These are phyloP conservation scores for Limnanthes douglasii DNA, from an alignment of 345 rosid species.

Conservation along the genomic window DNA sequence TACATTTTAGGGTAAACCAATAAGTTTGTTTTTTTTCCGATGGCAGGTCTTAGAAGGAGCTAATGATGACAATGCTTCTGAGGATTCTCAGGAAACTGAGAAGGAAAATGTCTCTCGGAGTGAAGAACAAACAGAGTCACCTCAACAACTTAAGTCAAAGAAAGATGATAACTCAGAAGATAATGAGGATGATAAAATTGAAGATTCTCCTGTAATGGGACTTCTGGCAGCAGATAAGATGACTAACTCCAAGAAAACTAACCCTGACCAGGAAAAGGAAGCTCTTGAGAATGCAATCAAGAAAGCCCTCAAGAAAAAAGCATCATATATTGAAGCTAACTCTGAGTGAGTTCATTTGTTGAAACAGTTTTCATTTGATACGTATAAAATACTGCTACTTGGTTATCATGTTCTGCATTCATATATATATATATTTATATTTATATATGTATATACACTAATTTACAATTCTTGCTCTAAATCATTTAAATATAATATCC, in stretches of 20 bases:
- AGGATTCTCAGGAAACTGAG: constrained; percentile 24
- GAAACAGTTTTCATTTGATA: background rate
- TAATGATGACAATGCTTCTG: constrained; percentile 24
- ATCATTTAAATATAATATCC: background rate
- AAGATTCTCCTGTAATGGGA: constrained; percentile 70
- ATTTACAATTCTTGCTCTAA: too few relatives aligned
- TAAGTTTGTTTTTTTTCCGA: constrained; percentile 6
- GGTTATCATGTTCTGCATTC: background rate
- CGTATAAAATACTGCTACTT: background rate
- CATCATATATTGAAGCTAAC: constrained; percentile 47
- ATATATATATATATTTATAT: too few relatives aligned
- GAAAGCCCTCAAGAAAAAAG: constrained; percentile 44
- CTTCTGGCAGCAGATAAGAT: constrained; percentile 27
- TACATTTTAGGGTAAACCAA: too few relatives aligned
- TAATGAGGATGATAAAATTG: constrained; percentile 42
- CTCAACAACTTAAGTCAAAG: constrained; percentile 23
- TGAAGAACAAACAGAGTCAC: constrained; percentile 18
- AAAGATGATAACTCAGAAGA: constrained; percentile 20
- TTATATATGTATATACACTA: too few relatives aligned
- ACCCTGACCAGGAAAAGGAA: constrained; percentile 19
- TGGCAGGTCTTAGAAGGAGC: constrained; percentile 34
- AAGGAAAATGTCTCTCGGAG: constrained; percentile 12
- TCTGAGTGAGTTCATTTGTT: constrained; percentile 39
- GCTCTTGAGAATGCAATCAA: constrained; percentile 30
- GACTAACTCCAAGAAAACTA: constrained; percentile 19